Conservation (phyloP, 2,329 filamentous ascomycete species). For the Penicillium sp. region DNA sequence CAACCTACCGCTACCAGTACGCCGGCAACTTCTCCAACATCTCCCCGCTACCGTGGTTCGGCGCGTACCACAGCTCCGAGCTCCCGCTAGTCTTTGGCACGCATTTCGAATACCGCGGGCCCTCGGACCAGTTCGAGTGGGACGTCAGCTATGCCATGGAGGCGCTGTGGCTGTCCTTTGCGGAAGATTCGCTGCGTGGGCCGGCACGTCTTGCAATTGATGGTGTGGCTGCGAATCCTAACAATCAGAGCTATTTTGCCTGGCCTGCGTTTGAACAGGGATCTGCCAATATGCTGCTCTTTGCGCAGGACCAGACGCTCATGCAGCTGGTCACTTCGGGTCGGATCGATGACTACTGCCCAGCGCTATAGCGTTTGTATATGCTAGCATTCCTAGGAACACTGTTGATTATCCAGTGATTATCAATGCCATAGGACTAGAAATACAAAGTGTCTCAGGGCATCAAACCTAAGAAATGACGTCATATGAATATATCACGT, state of each 20-base stretch:
- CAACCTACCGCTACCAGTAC: constrained; percentile 39
- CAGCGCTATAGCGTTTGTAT: too few relatives aligned
- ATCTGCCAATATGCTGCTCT: constrained; percentile 8
- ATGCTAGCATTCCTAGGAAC: too few relatives aligned
- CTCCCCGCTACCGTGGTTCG: constrained; percentile 35
- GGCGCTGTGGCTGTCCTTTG: constrained; percentile 14
- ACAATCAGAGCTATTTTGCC: constrained; percentile 11
- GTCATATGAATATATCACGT: too few relatives aligned
- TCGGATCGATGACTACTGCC: background rate
- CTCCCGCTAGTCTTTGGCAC: constrained; percentile 39
- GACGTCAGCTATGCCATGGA: constrained; percentile 16
- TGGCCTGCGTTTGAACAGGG: constrained; percentile 15
- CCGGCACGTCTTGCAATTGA: constrained; percentile 11
- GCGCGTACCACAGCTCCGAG: constrained; percentile 41
- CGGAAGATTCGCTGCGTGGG: constrained; percentile 10
- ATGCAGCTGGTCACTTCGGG: constrained; percentile 11
- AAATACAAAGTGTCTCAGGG: too few relatives aligned
- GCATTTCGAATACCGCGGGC: constrained; percentile 18
- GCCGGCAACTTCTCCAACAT: constrained; percentile 40
- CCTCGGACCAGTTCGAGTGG: constrained; percentile 11
- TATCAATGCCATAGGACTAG: too few relatives aligned
- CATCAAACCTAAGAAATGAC: too few relatives aligned
- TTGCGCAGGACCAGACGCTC: constrained; percentile 11
- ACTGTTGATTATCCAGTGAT: too few relatives aligned
- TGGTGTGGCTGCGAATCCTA: constrained; percentile 10